phyloP scores from a whole-genome alignment of 345 rosid genomes.

The Capsella bursapastoris region DNA sequence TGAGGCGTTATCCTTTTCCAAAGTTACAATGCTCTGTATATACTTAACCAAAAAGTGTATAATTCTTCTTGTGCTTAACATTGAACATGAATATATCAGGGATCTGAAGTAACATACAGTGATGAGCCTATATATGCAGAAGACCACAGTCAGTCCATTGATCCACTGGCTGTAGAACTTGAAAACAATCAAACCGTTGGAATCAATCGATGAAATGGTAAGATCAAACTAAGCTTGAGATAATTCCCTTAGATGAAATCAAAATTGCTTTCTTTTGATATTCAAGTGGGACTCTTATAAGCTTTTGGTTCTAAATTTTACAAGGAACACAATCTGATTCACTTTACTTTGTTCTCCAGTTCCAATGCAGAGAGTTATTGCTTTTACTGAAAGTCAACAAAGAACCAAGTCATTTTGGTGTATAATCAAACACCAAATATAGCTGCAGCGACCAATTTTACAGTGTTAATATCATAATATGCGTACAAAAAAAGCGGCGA shows the following conservation, averaged over 20 bases:
- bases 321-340: slow-evolving; percentile 30
- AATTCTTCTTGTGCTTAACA: slow-evolving; percentile 31
- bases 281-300: neutral
- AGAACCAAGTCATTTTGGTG: slow-evolving; percentile 24
- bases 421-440: slow-evolving; percentile 20
- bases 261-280: neutral
- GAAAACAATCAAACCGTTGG: slow-evolving; percentile 16
- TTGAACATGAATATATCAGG: slow-evolving; percentile 39
- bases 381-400: neutral
- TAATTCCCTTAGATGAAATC: neutral
- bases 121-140: slow-evolving; percentile 30
- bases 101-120: slow-evolving; percentile 25
- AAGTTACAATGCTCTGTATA: slow-evolving; percentile 5
- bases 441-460: slow-evolving; percentile 15
- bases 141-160: slow-evolving; percentile 15
- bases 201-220: slow-evolving; percentile 44
- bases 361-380: slow-evolving; percentile 17
- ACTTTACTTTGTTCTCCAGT: slow-evolving; percentile 31
- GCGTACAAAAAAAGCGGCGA: neutral
- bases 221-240: slow-evolving; percentile 17
- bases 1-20: slow-evolving; percentile 8
- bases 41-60: slow-evolving; percentile 1
- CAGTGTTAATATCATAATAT: neutral
- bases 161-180: slow-evolving; percentile 30
- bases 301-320: slow-evolving; percentile 20